Percentiles rank a stretch among this genome's conserved stretches.
phyloP scores from a whole-genome alignment of 2,329 filamentous ascomycete genomes.

The Alternaria gaisen region DNA sequence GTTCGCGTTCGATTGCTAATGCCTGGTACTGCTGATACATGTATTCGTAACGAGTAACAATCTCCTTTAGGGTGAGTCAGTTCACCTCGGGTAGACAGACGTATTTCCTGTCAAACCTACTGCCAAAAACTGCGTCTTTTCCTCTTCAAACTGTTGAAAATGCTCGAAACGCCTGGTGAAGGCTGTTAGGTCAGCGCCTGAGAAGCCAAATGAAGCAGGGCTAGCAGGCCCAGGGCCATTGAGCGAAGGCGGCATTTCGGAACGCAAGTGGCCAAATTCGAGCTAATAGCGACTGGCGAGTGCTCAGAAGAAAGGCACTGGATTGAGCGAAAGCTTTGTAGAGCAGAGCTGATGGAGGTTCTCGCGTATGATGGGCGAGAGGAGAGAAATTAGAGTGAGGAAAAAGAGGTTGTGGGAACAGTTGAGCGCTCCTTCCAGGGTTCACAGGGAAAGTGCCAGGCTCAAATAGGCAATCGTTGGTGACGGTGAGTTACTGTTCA shows the following conservation, averaged over 20 bases:
- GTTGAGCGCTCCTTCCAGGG: conserved; percentile 7
- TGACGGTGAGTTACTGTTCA: conserved; percentile 20
- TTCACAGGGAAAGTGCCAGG: conserved; percentile 1
- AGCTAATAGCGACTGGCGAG: not conserved
- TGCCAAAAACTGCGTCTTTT: conserved; percentile 47
- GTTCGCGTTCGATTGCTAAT: conserved; percentile 35
- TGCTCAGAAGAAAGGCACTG: not conserved
- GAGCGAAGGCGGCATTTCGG: conserved; percentile 25
- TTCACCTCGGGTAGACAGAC: not conserved
- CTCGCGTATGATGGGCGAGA: not conserved
- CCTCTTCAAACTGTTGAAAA: conserved; percentile 38
- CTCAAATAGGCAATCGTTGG: conserved; percentile 14
- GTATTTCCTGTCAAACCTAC: conserved; percentile 24
- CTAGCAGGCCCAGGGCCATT: conserved; percentile 15
- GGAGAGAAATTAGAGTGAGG: not conserved
- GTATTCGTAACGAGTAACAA: conserved; percentile 53
- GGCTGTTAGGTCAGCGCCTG: conserved; percentile 15
- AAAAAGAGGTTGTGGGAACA: conserved; percentile 2
- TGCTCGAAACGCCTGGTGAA: conserved; percentile 46
- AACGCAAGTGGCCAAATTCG: not conserved
- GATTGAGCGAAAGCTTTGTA: not conserved
- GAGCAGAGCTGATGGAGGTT: not conserved
- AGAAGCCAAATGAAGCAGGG: not conserved
- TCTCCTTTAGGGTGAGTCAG: conserved; percentile 43
- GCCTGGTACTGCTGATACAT: conserved; percentile 44